A percentile compares a stretch with the other conserved stretches of the same genome.
Conservation (phyloP, 805 yeast genomes). For the Candida suzukii region DNA sequence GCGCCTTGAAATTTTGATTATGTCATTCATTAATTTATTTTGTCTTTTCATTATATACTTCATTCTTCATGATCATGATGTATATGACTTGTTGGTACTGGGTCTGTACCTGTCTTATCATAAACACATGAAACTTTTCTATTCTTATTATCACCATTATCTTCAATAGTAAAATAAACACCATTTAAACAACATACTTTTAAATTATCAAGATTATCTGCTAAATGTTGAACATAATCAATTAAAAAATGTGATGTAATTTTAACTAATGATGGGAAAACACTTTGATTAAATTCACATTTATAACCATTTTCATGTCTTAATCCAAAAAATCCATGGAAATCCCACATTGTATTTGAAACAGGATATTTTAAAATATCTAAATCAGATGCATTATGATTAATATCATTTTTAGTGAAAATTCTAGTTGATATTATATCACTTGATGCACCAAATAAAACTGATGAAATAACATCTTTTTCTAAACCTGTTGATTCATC, state of each 20-base stretch:
- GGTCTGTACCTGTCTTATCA: conserved; percentile 2
- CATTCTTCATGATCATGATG: no score
- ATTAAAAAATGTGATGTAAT: conserved; percentile 41
- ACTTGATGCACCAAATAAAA: conserved; percentile 47
- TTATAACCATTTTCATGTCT: conserved; percentile 30
- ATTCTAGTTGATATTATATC: conserved; percentile 33
- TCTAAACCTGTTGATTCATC: conserved; percentile 36
- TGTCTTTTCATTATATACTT: no score
- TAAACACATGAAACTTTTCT: conserved; percentile 14
- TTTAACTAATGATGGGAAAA: conserved; percentile 31
- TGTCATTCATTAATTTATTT: no score
- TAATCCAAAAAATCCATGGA: conserved; percentile 39
- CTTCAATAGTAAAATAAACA: conserved; percentile 26
- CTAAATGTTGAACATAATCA: conserved; percentile 31
- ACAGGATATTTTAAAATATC: conserved; percentile 26
- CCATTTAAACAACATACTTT: conserved; percentile 32
- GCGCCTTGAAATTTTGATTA: no score
- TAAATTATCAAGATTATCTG: conserved; percentile 26
- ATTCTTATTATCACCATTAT: not conserved
- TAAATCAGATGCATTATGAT: conserved; percentile 22
- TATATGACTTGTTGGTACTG: not conserved
- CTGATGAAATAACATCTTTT: conserved; percentile 56
- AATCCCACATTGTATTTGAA: conserved; percentile 33
- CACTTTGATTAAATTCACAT: conserved; percentile 38
- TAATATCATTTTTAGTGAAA: conserved; percentile 11